These are phyloP conservation scores for Talaromyces albobiverticillius DNA, from an alignment of 2,329 filamentous ascomycete genomes.

Conservation along the genomic window DNA sequence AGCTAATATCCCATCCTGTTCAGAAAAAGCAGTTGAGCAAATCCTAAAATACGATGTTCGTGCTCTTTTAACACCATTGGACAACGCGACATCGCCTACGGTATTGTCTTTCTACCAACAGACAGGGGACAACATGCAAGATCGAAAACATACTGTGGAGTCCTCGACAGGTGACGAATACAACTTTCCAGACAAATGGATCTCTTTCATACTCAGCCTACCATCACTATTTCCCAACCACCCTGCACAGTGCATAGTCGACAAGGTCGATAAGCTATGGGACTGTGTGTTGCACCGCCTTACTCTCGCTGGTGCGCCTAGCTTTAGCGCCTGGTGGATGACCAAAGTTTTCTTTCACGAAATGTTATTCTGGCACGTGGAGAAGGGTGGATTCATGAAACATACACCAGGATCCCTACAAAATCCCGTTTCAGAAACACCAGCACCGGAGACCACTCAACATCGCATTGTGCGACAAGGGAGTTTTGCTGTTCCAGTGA, in stretches of 20 bases:
- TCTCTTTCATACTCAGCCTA: constrained; percentile 43
- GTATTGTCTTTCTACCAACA: constrained; percentile 32
- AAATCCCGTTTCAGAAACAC: constrained; percentile 22
- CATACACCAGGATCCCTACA: constrained; percentile 40
- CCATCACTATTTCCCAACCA: constrained; percentile 40
- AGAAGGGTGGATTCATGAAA: constrained; percentile 83
- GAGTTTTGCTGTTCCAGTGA: constrained; percentile 24
- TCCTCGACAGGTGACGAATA: constrained; percentile 36
- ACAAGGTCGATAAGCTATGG: constrained; percentile 44
- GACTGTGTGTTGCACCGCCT: constrained; percentile 43
- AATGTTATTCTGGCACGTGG: constrained; percentile 85
- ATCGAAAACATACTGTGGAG: constrained; percentile 36
- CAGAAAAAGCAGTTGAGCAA: constrained; percentile 31
- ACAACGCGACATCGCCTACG: constrained; percentile 28
- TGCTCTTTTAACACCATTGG: constrained; percentile 40
- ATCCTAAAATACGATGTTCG: constrained; percentile 46
- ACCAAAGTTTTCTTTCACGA: constrained; percentile 95
- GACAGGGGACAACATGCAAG: constrained; percentile 30
- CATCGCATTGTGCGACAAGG: constrained; percentile 19
- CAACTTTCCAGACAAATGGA: constrained; percentile 50
- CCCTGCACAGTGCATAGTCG: constrained; percentile 43
- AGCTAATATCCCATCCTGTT: constrained; percentile 40
- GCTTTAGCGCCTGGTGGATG: constrained; percentile 57
- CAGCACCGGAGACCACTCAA: constrained; percentile 21
- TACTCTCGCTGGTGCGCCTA: constrained; percentile 43